Percentiles rank a stretch among this genome's conserved stretches.
These are phyloP conservation scores for Ophiorrhiza pumila DNA, from an alignment of 257 asterid species.

Conservation along the genomic window DNA sequence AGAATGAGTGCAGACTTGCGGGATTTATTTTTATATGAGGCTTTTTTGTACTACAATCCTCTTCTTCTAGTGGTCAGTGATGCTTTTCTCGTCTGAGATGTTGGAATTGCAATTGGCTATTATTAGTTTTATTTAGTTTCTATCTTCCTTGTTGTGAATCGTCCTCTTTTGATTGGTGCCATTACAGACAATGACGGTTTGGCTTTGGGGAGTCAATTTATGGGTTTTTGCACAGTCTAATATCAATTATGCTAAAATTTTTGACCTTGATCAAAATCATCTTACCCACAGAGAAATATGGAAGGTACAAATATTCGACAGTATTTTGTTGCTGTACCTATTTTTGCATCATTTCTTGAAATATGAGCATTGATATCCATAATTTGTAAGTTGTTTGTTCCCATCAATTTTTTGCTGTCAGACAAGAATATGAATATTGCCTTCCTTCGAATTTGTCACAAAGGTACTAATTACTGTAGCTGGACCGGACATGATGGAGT, in stretches of 20 bases:
- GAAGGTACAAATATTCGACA: slow-evolving; percentile 54
- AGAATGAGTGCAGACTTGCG: slow-evolving; percentile 93
- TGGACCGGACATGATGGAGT: neutral
- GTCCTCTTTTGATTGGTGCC: slow-evolving; percentile 23
- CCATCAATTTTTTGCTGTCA: neutral
- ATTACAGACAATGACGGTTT: slow-evolving; percentile 88
- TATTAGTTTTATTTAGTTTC: slow-evolving; percentile 1
- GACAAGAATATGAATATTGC: neutral
- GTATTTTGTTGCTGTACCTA: neutral
- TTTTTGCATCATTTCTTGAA: neutral
- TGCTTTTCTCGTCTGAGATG: slow-evolving; percentile 17
- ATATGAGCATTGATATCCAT: neutral
- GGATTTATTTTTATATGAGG: slow-evolving; percentile 92
- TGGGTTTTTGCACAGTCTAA: slow-evolving; percentile 85
- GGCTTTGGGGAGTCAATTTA: slow-evolving; percentile 97
- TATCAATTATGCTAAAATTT: slow-evolving; percentile 72
- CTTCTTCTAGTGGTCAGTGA: slow-evolving; percentile 93
- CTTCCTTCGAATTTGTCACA: neutral
- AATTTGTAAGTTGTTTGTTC: neutral
- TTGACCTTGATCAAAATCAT: slow-evolving; percentile 93
- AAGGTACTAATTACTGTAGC: neutral
- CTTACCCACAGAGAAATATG: slow-evolving; percentile 91
- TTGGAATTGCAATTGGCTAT: slow-evolving; percentile 8
- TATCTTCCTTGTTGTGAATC: slow-evolving; percentile 7
- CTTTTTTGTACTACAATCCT: slow-evolving; percentile 95